Conservation (phyloP, 2,329 filamentous ascomycete genomes). For the Zelopaecilomyces penicillatus region DNA sequence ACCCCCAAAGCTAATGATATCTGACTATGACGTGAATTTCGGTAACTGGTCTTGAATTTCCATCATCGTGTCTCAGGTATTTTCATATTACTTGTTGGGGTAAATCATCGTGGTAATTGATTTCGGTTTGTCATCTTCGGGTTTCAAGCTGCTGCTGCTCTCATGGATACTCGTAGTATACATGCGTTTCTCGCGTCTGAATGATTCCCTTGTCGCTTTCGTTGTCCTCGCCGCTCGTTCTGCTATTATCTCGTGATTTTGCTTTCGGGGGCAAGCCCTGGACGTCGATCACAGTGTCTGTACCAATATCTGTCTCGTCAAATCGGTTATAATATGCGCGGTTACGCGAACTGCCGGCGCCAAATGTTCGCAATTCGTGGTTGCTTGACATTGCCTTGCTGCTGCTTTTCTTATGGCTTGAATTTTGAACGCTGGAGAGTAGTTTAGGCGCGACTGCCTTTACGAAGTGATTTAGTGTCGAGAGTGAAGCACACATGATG, state of each 20-base stretch:
- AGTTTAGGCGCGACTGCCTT: conserved; percentile 17
- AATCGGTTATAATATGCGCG: conserved; percentile 1
- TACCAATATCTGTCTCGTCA: conserved; percentile 1
- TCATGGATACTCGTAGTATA: conserved; percentile 2
- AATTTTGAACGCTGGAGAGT: conserved; percentile 9
- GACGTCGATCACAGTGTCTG: conserved; percentile 1
- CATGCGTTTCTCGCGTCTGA: background rate
- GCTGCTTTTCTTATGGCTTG: background rate
- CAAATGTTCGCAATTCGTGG: conserved; percentile 3
- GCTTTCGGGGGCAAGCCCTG: conserved; percentile 1
- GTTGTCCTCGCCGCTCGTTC: background rate
- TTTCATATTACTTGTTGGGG: too few relatives aligned
- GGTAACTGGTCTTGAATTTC: too few relatives aligned
- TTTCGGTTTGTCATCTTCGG: too few relatives aligned
- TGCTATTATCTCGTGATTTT: background rate
- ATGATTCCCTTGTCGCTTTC: background rate
- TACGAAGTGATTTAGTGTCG: conserved; percentile 21
- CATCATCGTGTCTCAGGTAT: too few relatives aligned
- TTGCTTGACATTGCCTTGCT: background rate
- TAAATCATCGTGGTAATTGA: too few relatives aligned
- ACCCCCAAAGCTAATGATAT: too few relatives aligned
- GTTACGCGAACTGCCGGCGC: background rate
- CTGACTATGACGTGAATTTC: too few relatives aligned
- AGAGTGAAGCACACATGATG: conserved; percentile 25
- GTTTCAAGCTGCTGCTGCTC: too few relatives aligned